Percentiles rank a stretch among this genome's conserved stretches.
Conservation (phyloP, 176 grass and related monocot species). For the Musa troglodytarum region DNA sequence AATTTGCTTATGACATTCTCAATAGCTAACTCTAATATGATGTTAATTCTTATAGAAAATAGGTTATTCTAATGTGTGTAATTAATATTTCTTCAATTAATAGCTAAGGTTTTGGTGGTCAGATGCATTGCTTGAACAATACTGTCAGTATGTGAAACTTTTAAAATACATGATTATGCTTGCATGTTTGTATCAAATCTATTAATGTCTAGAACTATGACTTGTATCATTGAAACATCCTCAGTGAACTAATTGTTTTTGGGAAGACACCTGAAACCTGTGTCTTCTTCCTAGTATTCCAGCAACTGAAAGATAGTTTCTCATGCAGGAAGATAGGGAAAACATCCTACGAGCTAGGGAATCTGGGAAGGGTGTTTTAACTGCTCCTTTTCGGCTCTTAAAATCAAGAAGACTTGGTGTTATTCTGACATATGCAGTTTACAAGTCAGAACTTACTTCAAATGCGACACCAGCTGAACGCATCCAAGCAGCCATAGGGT, state of each 20-base stretch:
- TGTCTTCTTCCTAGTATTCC: not conserved
- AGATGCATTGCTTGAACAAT: not conserved
- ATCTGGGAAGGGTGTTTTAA: conserved; percentile 90
- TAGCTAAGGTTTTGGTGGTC: not conserved
- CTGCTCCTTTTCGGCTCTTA: conserved; percentile 75
- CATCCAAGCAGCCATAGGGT: conserved; percentile 81
- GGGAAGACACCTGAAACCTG: not conserved
- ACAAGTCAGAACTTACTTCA: conserved; percentile 66
- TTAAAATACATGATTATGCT: not conserved
- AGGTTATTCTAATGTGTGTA: not conserved
- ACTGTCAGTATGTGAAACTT: not conserved
- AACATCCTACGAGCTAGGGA: conserved; percentile 69
- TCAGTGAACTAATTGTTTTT: not conserved
- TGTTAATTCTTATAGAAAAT: not conserved
- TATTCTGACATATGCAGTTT: conserved; percentile 84
- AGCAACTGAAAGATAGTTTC: not conserved
- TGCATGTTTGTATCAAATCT: not conserved
- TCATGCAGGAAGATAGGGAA: conserved; percentile 72
- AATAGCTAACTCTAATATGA: not conserved
- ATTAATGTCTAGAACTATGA: not conserved
- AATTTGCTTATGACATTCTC: not conserved
- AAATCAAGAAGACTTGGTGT: conserved; percentile 87
- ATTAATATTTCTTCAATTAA: not conserved
- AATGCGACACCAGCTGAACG: conserved; percentile 52
- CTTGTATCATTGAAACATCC: not conserved